Base-by-base conservation (phyloP, 352 stramenopile species). In the Globisporangium ultimum region DNA sequence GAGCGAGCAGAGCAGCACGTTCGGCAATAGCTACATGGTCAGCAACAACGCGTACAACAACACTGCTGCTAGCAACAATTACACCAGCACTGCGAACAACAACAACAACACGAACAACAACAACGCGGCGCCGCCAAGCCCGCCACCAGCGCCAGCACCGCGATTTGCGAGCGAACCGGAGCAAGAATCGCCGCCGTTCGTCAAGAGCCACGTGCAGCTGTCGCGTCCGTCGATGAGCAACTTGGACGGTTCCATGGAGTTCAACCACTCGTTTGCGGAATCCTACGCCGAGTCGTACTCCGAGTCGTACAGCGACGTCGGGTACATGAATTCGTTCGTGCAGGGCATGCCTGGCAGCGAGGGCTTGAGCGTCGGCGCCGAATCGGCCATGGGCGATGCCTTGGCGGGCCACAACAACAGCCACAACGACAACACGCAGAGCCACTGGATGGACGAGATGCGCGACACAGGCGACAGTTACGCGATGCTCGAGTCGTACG, bases 401-500 rank as follows among this genome's bases (percentile, higher is more conserved):
- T 24, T 61, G 2, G 42, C 53, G 32, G 53, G 41, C 5, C 24
- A 68, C 40, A 63, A 69, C 14, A 38, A 24, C 10, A 49, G 66
- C 42, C 56, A 70, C 56, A 20, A 48, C 50, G 53, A 51, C 49
- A 73, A 68, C 34, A 64, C 75, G 13, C 55, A 45, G 13, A 72
- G 24, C 22, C 80, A 91, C 72, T 91, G 82, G 82, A 65, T 80
- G 55, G 66, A 78, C 36, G 72, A 70, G 34, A 89, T 89, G 77
- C 82, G 82, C n/a, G 82, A 80, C 64, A 92, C 82, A 0, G 84
- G 83, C 61, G 82, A 92, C 72, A 88, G 76, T 69, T 92, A 92
- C 68, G 82, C 80, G 10, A 92, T 92, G 82, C 70, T 92, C 57
- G 80, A 90, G 66, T 83, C 79, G 34, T 91, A 81, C 63, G 74